Base-by-base conservation (phyloP, 2,329 filamentous ascomycete species). In the Trichoderma afroharzianum region DNA sequence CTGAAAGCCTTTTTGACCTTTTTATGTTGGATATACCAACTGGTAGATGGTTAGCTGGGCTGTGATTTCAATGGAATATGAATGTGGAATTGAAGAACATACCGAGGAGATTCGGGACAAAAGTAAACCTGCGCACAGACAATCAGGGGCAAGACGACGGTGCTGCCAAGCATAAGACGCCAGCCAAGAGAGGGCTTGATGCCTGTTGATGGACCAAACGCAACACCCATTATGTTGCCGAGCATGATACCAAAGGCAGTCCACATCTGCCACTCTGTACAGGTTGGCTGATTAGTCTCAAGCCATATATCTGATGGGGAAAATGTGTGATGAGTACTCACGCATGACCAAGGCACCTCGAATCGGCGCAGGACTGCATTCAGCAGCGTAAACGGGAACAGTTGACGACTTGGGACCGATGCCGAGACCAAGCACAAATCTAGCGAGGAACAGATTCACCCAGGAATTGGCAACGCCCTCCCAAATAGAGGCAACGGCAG, bases 321-420 rank as follows among this genome's bases (percentile, higher is more conserved):
- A 12, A 53, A 4, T 6, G 30, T 7, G 12, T 9, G 4, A 55
- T n/a, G 6, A 26, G 43, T 8, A 58, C 70, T 68, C 30, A 71
- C 70, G 70, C 92, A 95, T 95, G 73, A 94, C 92, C 11, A 95
- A 83, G 12, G 90, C 92, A 74, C 92, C 91, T 74, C 91, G 87
- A 67, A 93, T 90, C 6, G 83, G 77, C 2, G 91, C 88, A 0
- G 91, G 91, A 0, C 89, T 86, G 61, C 88, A 91, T 78, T 94
- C 92, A 1, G 92, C 91, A 0, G 91, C 89, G 76, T 93, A 94
- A 59, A 94, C 88, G 0, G 92, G 92, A 0, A 90, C 88, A 1
- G 85, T 88, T 6, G 85, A 86, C 14, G 87, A 87, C 77, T 92
- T 92, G 39, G 88, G 85, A 7, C 90, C 91, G 74, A 92, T 90